Base-by-base conservation (phyloP, 2,329 filamentous ascomycete genomes). In the Diaporthe citrichinensis region DNA sequence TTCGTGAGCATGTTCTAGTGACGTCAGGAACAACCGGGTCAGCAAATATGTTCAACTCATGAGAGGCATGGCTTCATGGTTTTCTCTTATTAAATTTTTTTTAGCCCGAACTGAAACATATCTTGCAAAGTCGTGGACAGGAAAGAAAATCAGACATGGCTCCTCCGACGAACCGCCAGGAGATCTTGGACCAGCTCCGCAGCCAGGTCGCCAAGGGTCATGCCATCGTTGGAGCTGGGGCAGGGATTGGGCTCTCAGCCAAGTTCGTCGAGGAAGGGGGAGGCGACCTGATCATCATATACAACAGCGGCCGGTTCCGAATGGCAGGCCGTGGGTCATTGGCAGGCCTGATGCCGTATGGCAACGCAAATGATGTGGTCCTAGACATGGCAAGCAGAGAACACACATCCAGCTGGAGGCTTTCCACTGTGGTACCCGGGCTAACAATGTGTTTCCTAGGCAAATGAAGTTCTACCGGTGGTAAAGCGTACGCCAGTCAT, bases 321-420 rank as follows among this genome's bases (percentile, higher is more conserved):
- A 94, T 95, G 93, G 92, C 92, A 0, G 93, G 93, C 0, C 86
- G 91, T 57, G 93, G 93, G 0, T 94, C 92, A 0, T 83, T 94
- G 15, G 92, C 93, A 0, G 93, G 93, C 0, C 83, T 94, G 68
- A 93, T 94, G 91, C 92, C 92, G 0, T 94, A 93, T 80, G 90
- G 91, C 5, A 92, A 94, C 80, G 92, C 93, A 6, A 94, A 94
- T 79, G 89, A 92, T 76, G 89, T 94, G 2, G 92, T 94, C 0
- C 83, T 94, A 0, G 91, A 93, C 46, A 94, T 94, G 92, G 90
- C 88, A 78, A 74, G 80, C 72, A 28, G 61, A 53, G 20, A 15
- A 15, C 15, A 34, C 5, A 41, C 14, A n/a, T 4, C 15, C 17
- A n/a, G 20, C n/a, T 17, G 8, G 15, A 59, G 41, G 23, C n/a